These are phyloP conservation scores for Colletotrichum siamense DNA, from an alignment of 2,329 filamentous ascomycete species.

Conservation along the genomic window DNA sequence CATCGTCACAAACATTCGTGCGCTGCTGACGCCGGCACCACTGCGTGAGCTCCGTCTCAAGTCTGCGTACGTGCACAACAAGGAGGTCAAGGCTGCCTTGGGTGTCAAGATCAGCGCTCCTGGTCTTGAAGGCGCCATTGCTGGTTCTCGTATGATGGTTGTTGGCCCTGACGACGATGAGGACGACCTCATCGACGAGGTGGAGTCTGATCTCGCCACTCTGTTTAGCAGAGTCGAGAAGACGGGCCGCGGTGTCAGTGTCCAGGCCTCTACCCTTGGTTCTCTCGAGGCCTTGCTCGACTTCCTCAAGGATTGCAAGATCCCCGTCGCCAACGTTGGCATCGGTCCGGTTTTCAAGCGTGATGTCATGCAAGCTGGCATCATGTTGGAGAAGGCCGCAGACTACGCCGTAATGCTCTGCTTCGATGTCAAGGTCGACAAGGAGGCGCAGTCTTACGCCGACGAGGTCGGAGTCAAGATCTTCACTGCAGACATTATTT, in stretches of 20 bases:
- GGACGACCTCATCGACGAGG: conserved; percentile 94
- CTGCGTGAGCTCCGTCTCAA: conserved; percentile 95
- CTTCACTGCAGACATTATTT: conserved; percentile 98
- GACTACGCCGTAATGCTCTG: conserved; percentile 99
- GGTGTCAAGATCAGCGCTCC: conserved; percentile 99
- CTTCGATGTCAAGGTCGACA: conserved; percentile 99
- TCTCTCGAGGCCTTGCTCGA: conserved; percentile 95
- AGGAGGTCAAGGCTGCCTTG: conserved; percentile 96
- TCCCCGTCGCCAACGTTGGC: conserved; percentile 95
- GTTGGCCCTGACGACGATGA: conserved; percentile 96
- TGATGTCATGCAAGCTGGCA: conserved; percentile 93
- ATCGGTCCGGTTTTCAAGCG: conserved; percentile 98
- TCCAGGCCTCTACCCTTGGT: conserved; percentile 96
- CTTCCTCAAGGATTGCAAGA: conserved; percentile 95
- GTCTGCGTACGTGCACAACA: conserved; percentile 97
- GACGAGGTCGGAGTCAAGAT: conserved; percentile 96
- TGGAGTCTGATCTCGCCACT: conserved; percentile 92
- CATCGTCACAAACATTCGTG: conserved; percentile 94
- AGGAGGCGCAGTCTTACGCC: conserved; percentile 89
- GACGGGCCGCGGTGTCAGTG: conserved; percentile 91
- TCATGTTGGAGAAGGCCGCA: conserved; percentile 94
- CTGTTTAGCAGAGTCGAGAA: conserved; percentile 92
- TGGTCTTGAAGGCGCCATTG: conserved; percentile 93
- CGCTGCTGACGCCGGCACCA: conserved; percentile 88
- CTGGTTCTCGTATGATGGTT: conserved; percentile 91